phyloP scores from a whole-genome alignment of 2,329 filamentous ascomycete genomes.

The Cladophialophora bantiana region DNA sequence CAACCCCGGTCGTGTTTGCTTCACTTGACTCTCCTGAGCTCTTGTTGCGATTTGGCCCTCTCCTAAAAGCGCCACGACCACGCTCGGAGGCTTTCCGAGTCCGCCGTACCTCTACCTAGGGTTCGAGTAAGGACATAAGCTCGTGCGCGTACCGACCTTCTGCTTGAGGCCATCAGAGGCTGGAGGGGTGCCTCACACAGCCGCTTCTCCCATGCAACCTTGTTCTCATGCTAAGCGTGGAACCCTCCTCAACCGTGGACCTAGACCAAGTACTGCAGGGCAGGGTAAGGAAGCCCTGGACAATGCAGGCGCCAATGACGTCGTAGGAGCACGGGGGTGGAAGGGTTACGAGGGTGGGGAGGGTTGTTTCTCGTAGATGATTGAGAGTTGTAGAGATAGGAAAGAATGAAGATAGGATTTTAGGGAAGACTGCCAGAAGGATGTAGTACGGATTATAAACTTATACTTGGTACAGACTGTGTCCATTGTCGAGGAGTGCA shows the following conservation, averaged over 20 bases:
- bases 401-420: background rate
- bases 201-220: background rate
- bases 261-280: background rate
- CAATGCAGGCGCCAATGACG: background rate
- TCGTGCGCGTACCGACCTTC: conserved; percentile 3
- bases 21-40: background rate
- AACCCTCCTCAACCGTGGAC: background rate
- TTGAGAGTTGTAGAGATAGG: background rate
- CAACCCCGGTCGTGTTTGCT: background rate
- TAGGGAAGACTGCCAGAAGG: background rate
- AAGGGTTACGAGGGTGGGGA: background rate
- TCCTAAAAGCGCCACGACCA: conserved; percentile 9
- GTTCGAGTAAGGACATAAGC: background rate
- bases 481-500: background rate
- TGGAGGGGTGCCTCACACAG: background rate
- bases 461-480: too few species aligned
- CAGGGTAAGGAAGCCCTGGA: background rate
- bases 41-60: background rate
- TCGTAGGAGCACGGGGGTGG: background rate
- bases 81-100: conserved; percentile 17
- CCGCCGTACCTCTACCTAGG: background rate
- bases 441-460: too few species aligned
- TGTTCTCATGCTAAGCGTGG: conserved; percentile 2
- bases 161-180: conserved; percentile 2
- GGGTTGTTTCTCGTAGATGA: background rate